These are phyloP conservation scores for Paraurostyla sp. DNA, from an alignment of 73 alveolate species.

Conservation along the genomic window DNA sequence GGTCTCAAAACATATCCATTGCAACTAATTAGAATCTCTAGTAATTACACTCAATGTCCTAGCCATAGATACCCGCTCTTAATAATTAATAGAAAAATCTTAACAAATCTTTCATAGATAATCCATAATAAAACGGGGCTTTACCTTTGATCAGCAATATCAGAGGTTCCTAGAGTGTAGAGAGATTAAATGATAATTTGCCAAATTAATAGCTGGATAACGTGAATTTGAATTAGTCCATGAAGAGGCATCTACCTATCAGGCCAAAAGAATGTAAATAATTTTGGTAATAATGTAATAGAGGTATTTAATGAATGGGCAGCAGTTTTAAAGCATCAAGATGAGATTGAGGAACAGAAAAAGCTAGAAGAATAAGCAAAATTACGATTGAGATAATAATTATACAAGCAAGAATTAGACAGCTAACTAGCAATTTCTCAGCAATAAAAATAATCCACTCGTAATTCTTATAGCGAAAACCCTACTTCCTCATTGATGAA, in stretches of 20 bases:
- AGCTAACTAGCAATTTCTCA: neutral
- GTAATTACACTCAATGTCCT: no score
- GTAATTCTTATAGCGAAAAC: no score
- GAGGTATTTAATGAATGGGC: slow-evolving; percentile 63
- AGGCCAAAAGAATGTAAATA: slow-evolving; percentile 37
- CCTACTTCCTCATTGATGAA: no score
- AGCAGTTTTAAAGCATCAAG: slow-evolving; percentile 39
- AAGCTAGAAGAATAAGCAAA: neutral
- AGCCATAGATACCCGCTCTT: no score
- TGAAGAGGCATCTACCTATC: slow-evolving; percentile 45
- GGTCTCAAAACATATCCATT: no score
- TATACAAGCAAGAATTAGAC: slow-evolving; percentile 34
- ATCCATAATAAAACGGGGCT: neutral
- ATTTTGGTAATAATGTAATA: neutral
- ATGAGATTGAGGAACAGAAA: slow-evolving; percentile 16
- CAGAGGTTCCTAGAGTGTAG: slow-evolving; percentile 5
- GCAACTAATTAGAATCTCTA: no score
- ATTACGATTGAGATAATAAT: neutral
- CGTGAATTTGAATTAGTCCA: neutral
- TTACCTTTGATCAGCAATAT: neutral
- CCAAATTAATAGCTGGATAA: neutral
- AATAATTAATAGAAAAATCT: neutral
- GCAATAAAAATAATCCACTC: neutral
- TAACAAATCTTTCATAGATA: slow-evolving; percentile 5
- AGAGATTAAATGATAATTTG: neutral